phyloP scores from a whole-genome alignment of 805 yeast genomes.

The Monosporozyma yasuniensis region DNA sequence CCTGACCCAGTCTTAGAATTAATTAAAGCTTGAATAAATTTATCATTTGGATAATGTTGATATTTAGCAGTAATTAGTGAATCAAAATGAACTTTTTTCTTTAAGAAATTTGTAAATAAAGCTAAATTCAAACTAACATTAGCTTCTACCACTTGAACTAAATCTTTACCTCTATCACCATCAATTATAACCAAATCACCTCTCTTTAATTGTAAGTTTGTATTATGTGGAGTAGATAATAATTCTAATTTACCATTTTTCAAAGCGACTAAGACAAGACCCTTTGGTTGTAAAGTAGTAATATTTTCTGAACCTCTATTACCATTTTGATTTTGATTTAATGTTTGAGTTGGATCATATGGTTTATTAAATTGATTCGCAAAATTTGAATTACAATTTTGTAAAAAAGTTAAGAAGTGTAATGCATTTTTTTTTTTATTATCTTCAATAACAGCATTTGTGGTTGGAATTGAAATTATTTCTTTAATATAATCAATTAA shows the following conservation, averaged over 20 bases:
- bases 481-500: conserved; percentile 33
- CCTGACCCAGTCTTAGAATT: conserved; percentile 18
- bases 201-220: conserved; percentile 48
- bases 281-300: conserved; percentile 21
- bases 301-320: conserved; percentile 4
- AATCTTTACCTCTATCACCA: conserved; percentile 78
- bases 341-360: background rate
- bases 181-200: conserved; percentile 69
- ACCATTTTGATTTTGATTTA: conserved; percentile 5
- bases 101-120: conserved; percentile 60
- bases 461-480: conserved; percentile 6
- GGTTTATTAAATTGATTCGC: background rate
- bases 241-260: conserved; percentile 64
- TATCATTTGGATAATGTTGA: conserved; percentile 23
- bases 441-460: conserved; percentile 1
- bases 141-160: conserved; percentile 66
- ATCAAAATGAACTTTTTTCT: conserved; percentile 55
- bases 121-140: conserved; percentile 55
- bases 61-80: conserved; percentile 27
- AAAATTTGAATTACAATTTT: conserved; percentile 36
- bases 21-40: conserved; percentile 24
- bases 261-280: conserved; percentile 40
- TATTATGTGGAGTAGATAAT: conserved; percentile 54
- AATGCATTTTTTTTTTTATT: conserved; percentile 12
- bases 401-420: conserved; percentile 32